Conservation (phyloP, 2,329 filamentous ascomycete genomes). For the Paraphaeosphaeria sporulosa region DNA sequence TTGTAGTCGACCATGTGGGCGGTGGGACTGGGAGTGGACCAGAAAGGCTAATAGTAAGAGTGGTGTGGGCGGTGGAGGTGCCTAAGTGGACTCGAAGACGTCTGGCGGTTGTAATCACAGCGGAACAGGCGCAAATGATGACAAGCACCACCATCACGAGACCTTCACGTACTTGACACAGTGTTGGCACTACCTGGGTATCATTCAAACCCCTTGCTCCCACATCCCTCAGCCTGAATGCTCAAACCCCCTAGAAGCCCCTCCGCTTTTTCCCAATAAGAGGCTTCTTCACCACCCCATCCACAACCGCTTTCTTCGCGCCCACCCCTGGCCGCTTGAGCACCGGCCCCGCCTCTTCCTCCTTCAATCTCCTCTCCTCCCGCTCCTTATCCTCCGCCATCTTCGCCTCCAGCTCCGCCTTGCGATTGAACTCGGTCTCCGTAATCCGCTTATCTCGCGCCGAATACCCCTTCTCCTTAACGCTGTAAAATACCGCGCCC, state of each 20-base stretch:
- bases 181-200: background rate
- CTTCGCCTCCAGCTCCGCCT: constrained; percentile 90
- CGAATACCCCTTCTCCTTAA: constrained; percentile 97
- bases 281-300: constrained; percentile 53
- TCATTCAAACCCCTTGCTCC: background rate
- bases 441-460: constrained; percentile 84
- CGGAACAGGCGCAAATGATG: background rate
- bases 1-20: too few relatives aligned
- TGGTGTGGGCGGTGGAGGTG: too few relatives aligned
- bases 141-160: background rate
- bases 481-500: constrained; percentile 94
- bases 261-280: constrained; percentile 40
- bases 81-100: too few relatives aligned
- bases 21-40: too few relatives aligned
- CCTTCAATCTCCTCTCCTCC: constrained; percentile 62
- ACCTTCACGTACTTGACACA: background rate
- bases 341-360: constrained; percentile 44
- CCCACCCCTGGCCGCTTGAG: constrained; percentile 31
- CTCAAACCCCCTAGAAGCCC: constrained; percentile 11
- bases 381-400: constrained; percentile 85
- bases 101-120: too few relatives aligned
- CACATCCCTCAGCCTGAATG: background rate
- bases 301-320: constrained; percentile 41
- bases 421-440: constrained; percentile 89
- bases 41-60: too few relatives aligned